These are phyloP conservation scores for Scleromitrula shiraiana DNA, from an alignment of 2,329 filamentous ascomycete genomes.

Conservation along the genomic window DNA sequence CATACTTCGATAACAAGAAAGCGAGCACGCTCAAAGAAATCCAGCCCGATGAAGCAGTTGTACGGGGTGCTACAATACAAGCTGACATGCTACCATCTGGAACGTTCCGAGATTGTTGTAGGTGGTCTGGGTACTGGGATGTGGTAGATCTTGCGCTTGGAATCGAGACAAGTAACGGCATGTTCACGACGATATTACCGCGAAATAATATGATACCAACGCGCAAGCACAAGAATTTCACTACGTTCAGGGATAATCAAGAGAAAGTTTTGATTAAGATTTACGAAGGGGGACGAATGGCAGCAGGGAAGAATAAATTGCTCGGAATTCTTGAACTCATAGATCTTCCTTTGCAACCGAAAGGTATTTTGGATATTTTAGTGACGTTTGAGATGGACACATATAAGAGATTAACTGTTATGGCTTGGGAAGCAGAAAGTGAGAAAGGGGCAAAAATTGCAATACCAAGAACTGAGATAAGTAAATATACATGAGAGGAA, in stretches of 20 bases:
- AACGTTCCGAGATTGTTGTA: too few relatives aligned
- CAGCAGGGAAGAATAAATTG: slow-evolving; percentile 63
- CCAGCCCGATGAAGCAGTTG: slow-evolving; percentile 3
- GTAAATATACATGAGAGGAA: neutral
- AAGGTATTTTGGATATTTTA: slow-evolving; percentile 15
- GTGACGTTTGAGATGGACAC: slow-evolving; percentile 12
- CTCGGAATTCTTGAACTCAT: slow-evolving; percentile 61
- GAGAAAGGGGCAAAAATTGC: neutral
- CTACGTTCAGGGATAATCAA: slow-evolving; percentile 46
- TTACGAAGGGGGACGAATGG: slow-evolving; percentile 61
- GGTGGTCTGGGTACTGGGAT: neutral
- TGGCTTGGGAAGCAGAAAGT: neutral
- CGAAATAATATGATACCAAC: slow-evolving; percentile 9
- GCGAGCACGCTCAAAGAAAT: neutral
- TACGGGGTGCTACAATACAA: slow-evolving; percentile 2
- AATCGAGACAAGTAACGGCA: slow-evolving; percentile 6
- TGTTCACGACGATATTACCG: slow-evolving; percentile 4
- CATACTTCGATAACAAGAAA: slow-evolving; percentile 6
- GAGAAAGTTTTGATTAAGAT: slow-evolving; percentile 57
- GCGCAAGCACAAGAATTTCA: slow-evolving; percentile 35
- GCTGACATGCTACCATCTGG: neutral
- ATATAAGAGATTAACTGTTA: slow-evolving; percentile 16
- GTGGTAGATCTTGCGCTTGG: slow-evolving; percentile 1
- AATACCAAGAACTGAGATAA: neutral
- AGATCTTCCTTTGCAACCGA: slow-evolving; percentile 46